Percentiles rank a stretch among this genome's conserved stretches.
These are phyloP conservation scores for Plasmodium gonderi DNA, from an alignment of 169 alveolate genomes.

Conservation along the genomic window DNA sequence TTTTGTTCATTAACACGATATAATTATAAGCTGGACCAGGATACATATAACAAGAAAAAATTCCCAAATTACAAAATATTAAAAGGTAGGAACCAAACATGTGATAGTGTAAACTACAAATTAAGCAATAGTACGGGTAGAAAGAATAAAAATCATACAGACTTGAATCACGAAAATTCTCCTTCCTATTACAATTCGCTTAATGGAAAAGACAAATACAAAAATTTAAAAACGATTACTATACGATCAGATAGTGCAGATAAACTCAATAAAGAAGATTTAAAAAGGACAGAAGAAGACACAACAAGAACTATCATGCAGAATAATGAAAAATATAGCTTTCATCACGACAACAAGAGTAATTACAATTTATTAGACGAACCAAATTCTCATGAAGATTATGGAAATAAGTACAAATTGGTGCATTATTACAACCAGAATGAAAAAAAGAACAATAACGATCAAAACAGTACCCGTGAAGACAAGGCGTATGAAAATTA, in stretches of 20 bases:
- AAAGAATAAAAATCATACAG: neutral
- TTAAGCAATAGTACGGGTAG: neutral
- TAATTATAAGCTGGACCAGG: neutral
- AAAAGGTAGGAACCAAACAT: neutral
- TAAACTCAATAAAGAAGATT: neutral
- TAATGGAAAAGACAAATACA: neutral
- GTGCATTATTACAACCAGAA: slow-evolving; percentile 2
- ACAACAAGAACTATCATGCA: neutral
- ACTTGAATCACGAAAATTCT: neutral
- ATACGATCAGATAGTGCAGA: slow-evolving; percentile 28
- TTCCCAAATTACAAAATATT: neutral
- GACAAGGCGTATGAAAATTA: neutral
- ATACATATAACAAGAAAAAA: neutral
- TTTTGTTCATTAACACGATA: neutral
- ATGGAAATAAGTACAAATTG: neutral
- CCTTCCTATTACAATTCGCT: neutral
- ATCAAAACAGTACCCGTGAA: neutral
- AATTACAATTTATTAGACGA: neutral
- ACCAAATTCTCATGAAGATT: neutral
- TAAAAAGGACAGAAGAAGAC: neutral
- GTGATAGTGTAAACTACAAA: neutral
- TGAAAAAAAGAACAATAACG: neutral
- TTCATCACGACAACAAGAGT: neutral
- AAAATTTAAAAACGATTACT: slow-evolving; percentile 33
- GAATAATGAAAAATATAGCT: neutral